Percentiles rank a stretch among this genome's conserved stretches.
phyloP scores from a whole-genome alignment of 305 asterid species.

The Solanum hybrid region DNA sequence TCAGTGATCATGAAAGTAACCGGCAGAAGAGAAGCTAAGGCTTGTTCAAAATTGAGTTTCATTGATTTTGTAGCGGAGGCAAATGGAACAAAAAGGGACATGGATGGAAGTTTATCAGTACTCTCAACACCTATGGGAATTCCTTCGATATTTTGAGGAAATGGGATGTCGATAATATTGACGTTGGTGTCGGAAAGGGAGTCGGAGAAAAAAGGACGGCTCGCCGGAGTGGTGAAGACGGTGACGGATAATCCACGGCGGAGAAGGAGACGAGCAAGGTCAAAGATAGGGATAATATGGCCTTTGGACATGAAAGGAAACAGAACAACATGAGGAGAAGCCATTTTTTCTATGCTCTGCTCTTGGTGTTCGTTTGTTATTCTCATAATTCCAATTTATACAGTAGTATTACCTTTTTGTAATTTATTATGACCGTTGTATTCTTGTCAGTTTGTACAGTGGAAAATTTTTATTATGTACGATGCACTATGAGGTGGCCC shows the following conservation, averaged over 20 bases:
- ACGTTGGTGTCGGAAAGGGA: constrained; percentile 2
- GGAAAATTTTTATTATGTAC: too few relatives aligned
- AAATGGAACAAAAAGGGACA: constrained; percentile 37
- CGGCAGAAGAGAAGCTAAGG: constrained; percentile 13
- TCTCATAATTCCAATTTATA: background rate
- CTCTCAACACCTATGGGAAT: constrained; percentile 42
- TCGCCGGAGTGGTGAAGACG: constrained; percentile 54
- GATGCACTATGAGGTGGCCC: too few relatives aligned
- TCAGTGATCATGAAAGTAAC: constrained; percentile 45
- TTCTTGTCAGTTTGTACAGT: too few relatives aligned
- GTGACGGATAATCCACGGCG: constrained; percentile 24
- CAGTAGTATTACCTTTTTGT: too few relatives aligned
- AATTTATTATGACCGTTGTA: too few relatives aligned
- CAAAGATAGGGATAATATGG: constrained; percentile 64
- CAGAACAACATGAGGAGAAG: constrained; percentile 21
- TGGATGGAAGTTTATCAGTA: constrained; percentile 54
- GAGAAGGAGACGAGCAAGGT: constrained; percentile 42
- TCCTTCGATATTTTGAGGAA: constrained; percentile 40
- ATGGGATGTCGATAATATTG: constrained; percentile 33
- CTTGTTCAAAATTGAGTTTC: constrained; percentile 42
- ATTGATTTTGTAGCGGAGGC: constrained; percentile 28
- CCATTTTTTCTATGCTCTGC: background rate
- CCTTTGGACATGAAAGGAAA: constrained; percentile 46
- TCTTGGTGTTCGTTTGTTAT: background rate
- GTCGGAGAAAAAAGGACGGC: constrained; percentile 34